Evolutionary conservation across 129 eudicot genomes (phyloP), one percentile per base, ranked within the genome.

Genomic region (Flaveria ramosissima): DNA sequence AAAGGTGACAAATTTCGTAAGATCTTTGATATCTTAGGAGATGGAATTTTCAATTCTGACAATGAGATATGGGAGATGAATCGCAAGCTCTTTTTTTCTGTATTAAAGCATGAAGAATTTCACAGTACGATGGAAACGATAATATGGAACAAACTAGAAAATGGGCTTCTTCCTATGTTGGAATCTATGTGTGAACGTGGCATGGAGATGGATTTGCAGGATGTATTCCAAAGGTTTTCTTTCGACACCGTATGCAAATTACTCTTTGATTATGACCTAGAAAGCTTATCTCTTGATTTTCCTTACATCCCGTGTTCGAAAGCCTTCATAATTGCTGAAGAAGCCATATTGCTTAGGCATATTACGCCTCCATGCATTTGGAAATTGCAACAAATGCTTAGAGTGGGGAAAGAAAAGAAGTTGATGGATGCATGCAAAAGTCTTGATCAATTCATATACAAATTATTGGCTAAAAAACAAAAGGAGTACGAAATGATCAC

Each of bases 211-310:
- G 90, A 88, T 76, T 42, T 86, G 77, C 84, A 88, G 19, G 88
- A 88, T 3, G 21, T 88, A 8, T 73, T 83, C 51, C 88, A 88
- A 46, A 74, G 90, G 68, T 77, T 85, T 26, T 47, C 85, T 9
- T 85, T 85, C 76, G 88, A 88, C 77, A 53, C 36, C 0, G 42
- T 68, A 9, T 85, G 78, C 20, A 61, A 13, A 6, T 17, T 83
- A 39, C 48, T 86, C 26, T 23, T 78, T 1, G 89, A 78, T 6
- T 1, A 71, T 14, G 92, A 88, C 26, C 88, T 74, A 0, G 7
- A 60, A 14, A 62, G 87, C 51, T 72, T 85, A 12, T 81, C 84
- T 10, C 50, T 43, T 19, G 74, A 80, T 11, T 57, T 83, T 6
- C 84, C 82, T 3, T 21, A 10, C 63, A 27, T 78, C 6, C 83